These are phyloP conservation scores for Eruca vesicaria DNA, from an alignment of 441 rosid genomes.

Conservation along the genomic window DNA sequence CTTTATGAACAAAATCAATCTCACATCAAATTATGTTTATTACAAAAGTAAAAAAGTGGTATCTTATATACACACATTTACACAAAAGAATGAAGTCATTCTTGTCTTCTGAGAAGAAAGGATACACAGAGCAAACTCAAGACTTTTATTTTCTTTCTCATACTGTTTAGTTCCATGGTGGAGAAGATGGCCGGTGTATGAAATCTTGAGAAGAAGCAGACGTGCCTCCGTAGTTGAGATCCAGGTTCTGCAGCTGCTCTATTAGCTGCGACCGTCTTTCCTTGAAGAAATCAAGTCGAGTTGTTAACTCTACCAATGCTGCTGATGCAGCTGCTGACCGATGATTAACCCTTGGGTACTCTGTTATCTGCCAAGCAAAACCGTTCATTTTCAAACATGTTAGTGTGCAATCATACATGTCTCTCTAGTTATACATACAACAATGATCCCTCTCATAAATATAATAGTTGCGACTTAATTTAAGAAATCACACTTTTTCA, in stretches of 20 bases:
- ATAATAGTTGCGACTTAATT: too few relatives aligned
- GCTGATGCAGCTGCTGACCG: conserved; percentile 73
- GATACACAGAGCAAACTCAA: not conserved
- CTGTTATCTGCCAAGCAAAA: conserved; percentile 48
- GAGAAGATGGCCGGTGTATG: conserved; percentile 72
- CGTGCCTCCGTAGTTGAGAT: conserved; percentile 58
- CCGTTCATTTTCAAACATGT: conserved; percentile 10
- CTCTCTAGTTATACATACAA: not conserved
- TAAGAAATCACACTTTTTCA: too few relatives aligned
- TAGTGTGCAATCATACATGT: not conserved
- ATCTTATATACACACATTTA: too few relatives aligned
- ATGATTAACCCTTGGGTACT: conserved; percentile 59
- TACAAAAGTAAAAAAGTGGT: too few relatives aligned
- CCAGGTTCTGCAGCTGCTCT: conserved; percentile 95
- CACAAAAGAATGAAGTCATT: too few relatives aligned
- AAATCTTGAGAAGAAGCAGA: conserved; percentile 69
- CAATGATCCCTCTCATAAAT: too few relatives aligned
- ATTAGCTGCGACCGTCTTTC: conserved; percentile 92
- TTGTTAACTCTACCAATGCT: conserved; percentile 82
- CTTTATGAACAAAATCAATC: too few relatives aligned
- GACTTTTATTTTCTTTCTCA: not conserved
- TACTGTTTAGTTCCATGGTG: conserved; percentile 71
- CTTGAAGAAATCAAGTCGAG: conserved; percentile 93
- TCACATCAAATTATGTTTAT: too few relatives aligned
- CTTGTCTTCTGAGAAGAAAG: too few relatives aligned